Percentiles rank a stretch among this genome's conserved stretches.
Evolutionary conservation across 805 yeast species (phyloP).

Genomic region (Cyberlindnera maritima): DNA sequence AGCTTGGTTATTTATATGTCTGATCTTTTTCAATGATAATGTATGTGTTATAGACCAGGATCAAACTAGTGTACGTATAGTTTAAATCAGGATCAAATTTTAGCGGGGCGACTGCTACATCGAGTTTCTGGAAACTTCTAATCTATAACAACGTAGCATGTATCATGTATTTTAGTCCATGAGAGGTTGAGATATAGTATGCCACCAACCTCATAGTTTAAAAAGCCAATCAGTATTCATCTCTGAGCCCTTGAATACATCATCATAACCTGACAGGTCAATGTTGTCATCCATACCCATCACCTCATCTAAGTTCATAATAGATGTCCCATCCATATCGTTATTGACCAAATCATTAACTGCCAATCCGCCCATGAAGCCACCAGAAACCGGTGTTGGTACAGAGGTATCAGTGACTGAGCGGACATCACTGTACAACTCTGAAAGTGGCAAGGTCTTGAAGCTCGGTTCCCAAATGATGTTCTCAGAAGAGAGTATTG

Average conservation of each 20-base stretch:
- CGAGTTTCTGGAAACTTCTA: too few relatives aligned
- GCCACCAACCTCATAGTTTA: neutral
- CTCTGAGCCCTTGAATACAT: slow-evolving; percentile 2
- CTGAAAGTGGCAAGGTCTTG: slow-evolving; percentile 10
- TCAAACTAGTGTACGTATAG: too few relatives aligned
- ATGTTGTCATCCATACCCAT: neutral
- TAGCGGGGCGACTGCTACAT: too few relatives aligned
- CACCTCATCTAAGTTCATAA: slow-evolving; percentile 9
- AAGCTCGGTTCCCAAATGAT: slow-evolving; percentile 26
- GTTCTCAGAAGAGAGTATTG: slow-evolving; percentile 11
- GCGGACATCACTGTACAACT: neutral
- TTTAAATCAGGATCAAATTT: too few relatives aligned
- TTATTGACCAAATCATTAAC: slow-evolving; percentile 7
- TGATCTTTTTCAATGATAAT: too few relatives aligned
- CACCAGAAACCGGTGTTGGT: neutral
- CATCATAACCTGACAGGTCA: slow-evolving; percentile 2
- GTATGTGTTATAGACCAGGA: too few relatives aligned
- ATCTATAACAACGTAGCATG: too few relatives aligned
- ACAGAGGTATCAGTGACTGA: neutral
- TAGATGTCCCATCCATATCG: slow-evolving; percentile 5
- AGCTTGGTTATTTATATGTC: too few relatives aligned
- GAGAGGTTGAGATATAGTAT: too few relatives aligned
- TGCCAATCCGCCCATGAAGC: slow-evolving; percentile 3
- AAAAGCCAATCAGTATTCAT: slow-evolving; percentile 13
- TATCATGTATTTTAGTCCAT: too few relatives aligned